Conservation (phyloP, 768 basidiomycete species). For the Psilocybe azurescens region DNA sequence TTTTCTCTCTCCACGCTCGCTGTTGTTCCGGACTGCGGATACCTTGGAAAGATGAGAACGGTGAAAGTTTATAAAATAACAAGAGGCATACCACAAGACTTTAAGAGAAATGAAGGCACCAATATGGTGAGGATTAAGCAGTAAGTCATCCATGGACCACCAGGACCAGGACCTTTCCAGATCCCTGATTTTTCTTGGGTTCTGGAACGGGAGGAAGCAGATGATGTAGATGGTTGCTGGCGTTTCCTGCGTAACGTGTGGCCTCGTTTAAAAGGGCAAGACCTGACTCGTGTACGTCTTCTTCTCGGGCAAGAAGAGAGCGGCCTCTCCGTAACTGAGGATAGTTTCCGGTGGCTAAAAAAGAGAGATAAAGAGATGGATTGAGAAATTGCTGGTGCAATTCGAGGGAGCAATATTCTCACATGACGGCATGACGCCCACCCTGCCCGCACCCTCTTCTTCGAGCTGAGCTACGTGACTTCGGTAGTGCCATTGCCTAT, state of each 20-base stretch:
- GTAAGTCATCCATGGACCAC: constrained; percentile 95
- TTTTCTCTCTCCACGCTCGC: constrained; percentile 98
- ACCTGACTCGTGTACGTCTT: constrained; percentile 91
- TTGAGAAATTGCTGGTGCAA: constrained; percentile 18
- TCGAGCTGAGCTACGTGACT: constrained; percentile 82
- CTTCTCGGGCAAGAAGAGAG: constrained; percentile 88
- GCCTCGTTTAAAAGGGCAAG: constrained; percentile 89
- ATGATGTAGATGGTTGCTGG: constrained; percentile 45
- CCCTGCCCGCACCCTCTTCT: constrained; percentile 63
- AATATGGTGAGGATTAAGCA: constrained; percentile 85
- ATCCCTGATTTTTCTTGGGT: constrained; percentile 53
- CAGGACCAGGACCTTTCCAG: constrained; percentile 85
- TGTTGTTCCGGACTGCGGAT: constrained; percentile 91
- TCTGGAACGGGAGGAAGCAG: constrained; percentile 39
- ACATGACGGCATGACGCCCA: constrained; percentile 86
- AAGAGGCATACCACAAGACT: constrained; percentile 70
- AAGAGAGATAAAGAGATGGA: constrained; percentile 11
- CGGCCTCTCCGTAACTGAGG: constrained; percentile 86
- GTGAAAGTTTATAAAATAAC: background rate
- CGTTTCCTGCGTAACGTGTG: constrained; percentile 80
- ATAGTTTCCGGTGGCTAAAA: constrained; percentile 77
- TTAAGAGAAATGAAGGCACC: constrained; percentile 80
- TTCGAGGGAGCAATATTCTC: constrained; percentile 38
- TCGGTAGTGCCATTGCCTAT: constrained; percentile 95
- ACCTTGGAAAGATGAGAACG: constrained; percentile 48